Evolutionary conservation across 352 stramenopile genomes (phyloP), one percentile per base, ranked within the genome.

Genomic region (Plasmopara viticola): DNA sequence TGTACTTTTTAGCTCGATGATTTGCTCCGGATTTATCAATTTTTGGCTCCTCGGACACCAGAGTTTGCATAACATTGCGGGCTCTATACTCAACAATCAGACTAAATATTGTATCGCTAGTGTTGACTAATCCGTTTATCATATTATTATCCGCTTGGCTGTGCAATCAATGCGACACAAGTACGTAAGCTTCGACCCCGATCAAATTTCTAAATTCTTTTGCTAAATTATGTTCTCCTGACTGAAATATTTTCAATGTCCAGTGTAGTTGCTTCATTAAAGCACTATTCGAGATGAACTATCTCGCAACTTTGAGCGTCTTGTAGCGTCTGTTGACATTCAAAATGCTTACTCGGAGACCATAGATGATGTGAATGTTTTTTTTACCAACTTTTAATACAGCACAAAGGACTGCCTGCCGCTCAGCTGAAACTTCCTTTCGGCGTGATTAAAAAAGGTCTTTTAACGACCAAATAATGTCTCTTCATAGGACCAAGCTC

Each of bases 331-430:
- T 12, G 2, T 35, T 2, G 31, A 35, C 2, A 50, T 14, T 41
- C 18, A 0, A 41, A 41, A 2, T 56, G 9, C 28, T 13, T 56
- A 2, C 17, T 50, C 7, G 42, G 49, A 29, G 50, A 50, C 13
- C 50, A 56, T 28, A 50, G 50, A 10, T 1, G 41, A 0, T 34
- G 41, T 2, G 49, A 56, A 18, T 17, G 42, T 5, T 50, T 56
- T 9, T 56, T 41, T 13, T 17, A 41, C 8, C 9, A 50, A 45
- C 30, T 50, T 45, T 56, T 44, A 13, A 2, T 41, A 13, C 9
- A 31, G 34, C 31, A 7, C 3, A 50, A 50, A 40, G 20, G 20
- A 4, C 15, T 41, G 6, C 50, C 50, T 9, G 33, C 29, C 6
- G 5, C 12, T 14, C 41, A 56, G 18, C 50, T 56, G 17, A 9